Evolutionary conservation across 306 rosid genomes (phyloP).

Genomic region (Sicyos baderoa): DNA sequence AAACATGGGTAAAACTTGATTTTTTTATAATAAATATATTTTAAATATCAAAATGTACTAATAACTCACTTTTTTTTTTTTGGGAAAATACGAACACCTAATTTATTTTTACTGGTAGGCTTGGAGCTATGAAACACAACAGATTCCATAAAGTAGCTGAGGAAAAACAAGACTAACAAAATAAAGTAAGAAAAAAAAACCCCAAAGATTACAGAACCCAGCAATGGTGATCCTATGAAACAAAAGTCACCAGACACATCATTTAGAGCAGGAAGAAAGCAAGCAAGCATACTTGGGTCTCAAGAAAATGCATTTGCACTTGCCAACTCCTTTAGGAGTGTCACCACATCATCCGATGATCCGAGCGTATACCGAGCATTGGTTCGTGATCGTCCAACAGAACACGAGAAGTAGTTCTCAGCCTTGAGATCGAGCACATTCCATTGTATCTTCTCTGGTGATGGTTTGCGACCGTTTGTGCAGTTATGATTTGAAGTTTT

Average conservation of each 20-base stretch:
- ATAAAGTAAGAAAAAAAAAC: not conserved
- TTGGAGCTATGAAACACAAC: not conserved
- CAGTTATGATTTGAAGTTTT: slow-evolving; percentile 37
- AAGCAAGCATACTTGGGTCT: not conserved
- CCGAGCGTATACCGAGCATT: slow-evolving; percentile 65
- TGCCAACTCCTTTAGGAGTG: slow-evolving; percentile 54
- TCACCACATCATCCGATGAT: slow-evolving; percentile 61
- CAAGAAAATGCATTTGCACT: slow-evolving; percentile 19
- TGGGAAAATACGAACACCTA: not conserved
- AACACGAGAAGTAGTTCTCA: slow-evolving; percentile 89
- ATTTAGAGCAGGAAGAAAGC: not conserved
- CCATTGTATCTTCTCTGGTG: slow-evolving; percentile 74
- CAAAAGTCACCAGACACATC: not conserved
- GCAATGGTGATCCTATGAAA: not conserved
- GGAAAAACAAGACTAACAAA: not conserved
- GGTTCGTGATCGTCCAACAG: slow-evolving; percentile 69
- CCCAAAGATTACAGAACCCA: not conserved
- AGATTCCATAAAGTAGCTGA: not conserved
- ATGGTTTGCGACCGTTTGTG: slow-evolving; percentile 31
- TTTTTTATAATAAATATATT: no score
- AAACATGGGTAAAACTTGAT: no score
- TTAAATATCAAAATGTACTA: no score
- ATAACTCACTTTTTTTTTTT: no score
- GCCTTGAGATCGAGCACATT: slow-evolving; percentile 83
- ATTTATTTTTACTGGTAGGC: not conserved